Conservation (phyloP, 2,329 filamentous ascomycete species). For the Clonostachys chloroleuca region DNA sequence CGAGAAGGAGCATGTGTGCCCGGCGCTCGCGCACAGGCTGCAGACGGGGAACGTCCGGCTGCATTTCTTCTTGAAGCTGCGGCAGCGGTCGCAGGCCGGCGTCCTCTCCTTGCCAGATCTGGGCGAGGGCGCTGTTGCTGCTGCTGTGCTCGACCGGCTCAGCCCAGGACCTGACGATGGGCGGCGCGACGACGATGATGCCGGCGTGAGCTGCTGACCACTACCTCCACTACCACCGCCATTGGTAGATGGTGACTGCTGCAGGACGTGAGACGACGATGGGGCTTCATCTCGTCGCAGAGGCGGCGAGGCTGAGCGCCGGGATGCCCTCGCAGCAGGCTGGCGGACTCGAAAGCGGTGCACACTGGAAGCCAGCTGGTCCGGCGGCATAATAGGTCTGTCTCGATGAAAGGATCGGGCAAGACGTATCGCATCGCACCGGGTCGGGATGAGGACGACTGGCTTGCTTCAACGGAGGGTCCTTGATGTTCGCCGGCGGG, state of each 20-base stretch:
- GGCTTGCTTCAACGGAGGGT: background rate
- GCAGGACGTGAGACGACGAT: no score
- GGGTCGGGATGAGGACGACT: background rate
- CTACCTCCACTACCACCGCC: no score
- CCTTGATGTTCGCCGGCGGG: background rate
- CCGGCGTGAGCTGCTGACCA: no score
- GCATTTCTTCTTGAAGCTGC: conserved; percentile 40
- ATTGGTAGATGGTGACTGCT: no score
- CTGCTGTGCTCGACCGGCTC: conserved; percentile 9
- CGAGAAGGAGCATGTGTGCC: conserved; percentile 29
- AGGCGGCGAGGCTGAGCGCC: conserved; percentile 11
- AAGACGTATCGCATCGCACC: background rate
- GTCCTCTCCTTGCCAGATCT: background rate
- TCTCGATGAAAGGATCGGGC: no score
- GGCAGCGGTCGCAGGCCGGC: conserved; percentile 30
- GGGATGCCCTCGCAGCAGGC: background rate
- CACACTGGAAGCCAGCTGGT: conserved; percentile 11
- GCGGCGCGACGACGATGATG: no score
- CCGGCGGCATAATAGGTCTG: conserved; percentile 6
- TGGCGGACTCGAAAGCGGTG: conserved; percentile 18
- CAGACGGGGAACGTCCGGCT: conserved; percentile 33
- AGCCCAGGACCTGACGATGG: no score
- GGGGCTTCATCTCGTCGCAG: no score
- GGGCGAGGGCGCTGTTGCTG: conserved; percentile 13
- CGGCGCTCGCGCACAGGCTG: conserved; percentile 29